Evolutionary conservation across 2,329 filamentous ascomycete genomes (phyloP), one percentile per base, ranked within the genome.

Genomic region (Penicillium sp.): DNA sequence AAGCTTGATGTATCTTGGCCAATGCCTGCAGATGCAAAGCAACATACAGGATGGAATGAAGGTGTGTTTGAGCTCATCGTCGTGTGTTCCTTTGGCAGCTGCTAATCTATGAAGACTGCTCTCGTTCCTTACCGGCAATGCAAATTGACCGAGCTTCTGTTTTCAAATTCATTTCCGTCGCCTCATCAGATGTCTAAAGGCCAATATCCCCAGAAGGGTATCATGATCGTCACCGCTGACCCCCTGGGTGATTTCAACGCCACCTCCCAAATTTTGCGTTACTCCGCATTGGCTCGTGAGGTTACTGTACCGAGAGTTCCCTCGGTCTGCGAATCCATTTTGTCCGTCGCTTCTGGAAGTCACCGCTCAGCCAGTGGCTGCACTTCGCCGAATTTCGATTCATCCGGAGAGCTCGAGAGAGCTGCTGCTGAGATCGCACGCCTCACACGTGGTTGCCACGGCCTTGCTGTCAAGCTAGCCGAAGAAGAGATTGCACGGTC

Each of bases 191-290:
- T 37, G 76, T 81, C 54, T 69, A 64, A 68, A 72, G 78, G 81
- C 15, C 84, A 86, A 16, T 84, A 86, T 59, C 89, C 91, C 0
- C 94, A 97, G 70, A 92, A 89, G 66, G 92, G 88, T 1, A 86
- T 96, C 65, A 97, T 99, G 92, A 89, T 99, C 54, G 93, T 97
- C 16, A 96, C 93, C 0, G 94, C 93, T 3, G 93, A 99, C 67
- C 90, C 94, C 0, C 76, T 89, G 13, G 93, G 94, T 37, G 94
- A 99, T 72, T 97, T 92, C 78, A 97, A 97, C 68, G 91, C 94
- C 13, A 99, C 94, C 0, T 95, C 90, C 6, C 94, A 97, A 69
- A 97, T 99, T 58, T 80, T 99, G 1, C 87, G 93, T 18, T 99
- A 99, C 75, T 94, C 90, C 23, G 93, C 94, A 0, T 82, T 99